phyloP scores from a whole-genome alignment of 2,329 filamentous ascomycete species.

The Rutstroemia sydowiana region DNA sequence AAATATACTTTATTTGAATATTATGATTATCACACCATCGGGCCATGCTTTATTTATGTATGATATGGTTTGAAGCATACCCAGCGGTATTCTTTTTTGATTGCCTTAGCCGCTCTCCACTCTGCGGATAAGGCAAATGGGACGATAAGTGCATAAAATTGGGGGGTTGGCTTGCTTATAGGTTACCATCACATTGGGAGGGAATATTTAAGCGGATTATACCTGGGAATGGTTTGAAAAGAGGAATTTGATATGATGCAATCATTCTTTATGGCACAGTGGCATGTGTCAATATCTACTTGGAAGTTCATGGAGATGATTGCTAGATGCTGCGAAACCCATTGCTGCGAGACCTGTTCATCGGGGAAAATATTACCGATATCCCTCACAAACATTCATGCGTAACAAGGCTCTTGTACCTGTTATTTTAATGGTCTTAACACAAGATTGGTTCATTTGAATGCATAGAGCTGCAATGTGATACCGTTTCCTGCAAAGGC shows the following conservation, averaged over 20 bases:
- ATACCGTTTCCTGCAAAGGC: not conserved
- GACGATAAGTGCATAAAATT: not conserved
- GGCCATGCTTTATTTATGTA: no score
- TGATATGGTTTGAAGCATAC: no score
- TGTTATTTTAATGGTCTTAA: not conserved
- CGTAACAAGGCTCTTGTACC: not conserved
- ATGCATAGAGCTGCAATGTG: slow-evolving; percentile 2
- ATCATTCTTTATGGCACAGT: not conserved
- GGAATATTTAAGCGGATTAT: not conserved
- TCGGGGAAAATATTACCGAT: not conserved
- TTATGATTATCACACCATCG: no score
- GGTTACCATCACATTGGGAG: not conserved
- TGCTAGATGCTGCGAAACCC: not conserved
- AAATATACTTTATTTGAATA: no score
- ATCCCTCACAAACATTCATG: not conserved
- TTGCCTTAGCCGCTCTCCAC: not conserved
- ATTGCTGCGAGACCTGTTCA: not conserved
- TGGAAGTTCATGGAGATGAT: not conserved
- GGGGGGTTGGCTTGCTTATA: not conserved
- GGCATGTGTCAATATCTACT: not conserved
- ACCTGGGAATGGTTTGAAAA: not conserved
- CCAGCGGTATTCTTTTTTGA: not conserved
- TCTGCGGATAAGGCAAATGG: not conserved
- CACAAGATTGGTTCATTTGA: not conserved
- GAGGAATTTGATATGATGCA: not conserved